These are phyloP conservation scores for Acanthamoeba healyi DNA, from an alignment of 208 protist genomes.

Conservation along the genomic window DNA sequence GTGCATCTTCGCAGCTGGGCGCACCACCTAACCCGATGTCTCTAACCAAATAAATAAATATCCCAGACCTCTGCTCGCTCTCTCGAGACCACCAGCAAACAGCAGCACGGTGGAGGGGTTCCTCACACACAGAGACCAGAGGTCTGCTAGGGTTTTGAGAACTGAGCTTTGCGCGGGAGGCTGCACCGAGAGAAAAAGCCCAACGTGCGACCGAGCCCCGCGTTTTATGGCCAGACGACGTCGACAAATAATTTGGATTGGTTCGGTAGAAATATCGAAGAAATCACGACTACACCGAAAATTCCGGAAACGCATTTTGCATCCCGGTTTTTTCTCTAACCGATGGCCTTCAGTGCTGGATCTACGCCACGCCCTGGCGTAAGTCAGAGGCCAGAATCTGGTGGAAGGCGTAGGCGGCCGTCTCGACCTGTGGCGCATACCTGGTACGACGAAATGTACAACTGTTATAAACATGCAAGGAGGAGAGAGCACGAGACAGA, in stretches of 20 bases:
- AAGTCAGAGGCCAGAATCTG: neutral
- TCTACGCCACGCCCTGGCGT: neutral
- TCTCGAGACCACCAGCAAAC: neutral
- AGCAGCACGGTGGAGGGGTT: neutral
- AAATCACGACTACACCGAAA: neutral
- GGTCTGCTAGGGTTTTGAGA: neutral
- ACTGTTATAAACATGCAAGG: too few species aligned
- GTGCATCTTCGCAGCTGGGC: neutral
- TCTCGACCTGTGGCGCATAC: conserved; percentile 1
- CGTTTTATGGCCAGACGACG: neutral
- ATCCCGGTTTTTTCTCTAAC: too few species aligned
- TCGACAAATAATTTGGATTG: neutral
- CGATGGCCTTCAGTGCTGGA: neutral
- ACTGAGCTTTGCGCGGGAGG: neutral
- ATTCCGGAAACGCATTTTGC: neutral
- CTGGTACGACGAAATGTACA: too few species aligned
- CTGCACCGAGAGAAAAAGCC: neutral
- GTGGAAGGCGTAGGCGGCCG: conserved; percentile 39
- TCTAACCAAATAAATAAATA: neutral
- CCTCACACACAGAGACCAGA: neutral
- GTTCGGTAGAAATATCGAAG: neutral
- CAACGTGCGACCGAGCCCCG: neutral
- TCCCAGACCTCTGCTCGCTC: neutral
- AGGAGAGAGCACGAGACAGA: too few species aligned
- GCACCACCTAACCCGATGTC: neutral